These are phyloP conservation scores for Apiosordaria backusii DNA, from an alignment of 495 filamentous ascomycete species.

Conservation along the genomic window DNA sequence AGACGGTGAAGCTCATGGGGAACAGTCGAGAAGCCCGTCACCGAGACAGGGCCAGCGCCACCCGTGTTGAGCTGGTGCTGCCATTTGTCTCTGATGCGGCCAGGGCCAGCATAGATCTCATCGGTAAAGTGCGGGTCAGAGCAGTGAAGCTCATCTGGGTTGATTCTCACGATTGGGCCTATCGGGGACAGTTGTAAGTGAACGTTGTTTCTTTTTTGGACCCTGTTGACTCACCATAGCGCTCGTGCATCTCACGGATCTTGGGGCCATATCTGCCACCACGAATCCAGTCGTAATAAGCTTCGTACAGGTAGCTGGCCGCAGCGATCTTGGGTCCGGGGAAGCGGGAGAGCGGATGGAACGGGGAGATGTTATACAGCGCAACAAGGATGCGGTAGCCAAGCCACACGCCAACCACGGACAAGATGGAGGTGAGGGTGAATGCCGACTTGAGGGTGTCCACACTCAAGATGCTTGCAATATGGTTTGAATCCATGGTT, in stretches of 20 bases:
- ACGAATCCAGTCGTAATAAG: slow-evolving; percentile 48
- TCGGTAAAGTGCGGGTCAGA: slow-evolving; percentile 29
- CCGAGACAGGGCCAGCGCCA: slow-evolving; percentile 19
- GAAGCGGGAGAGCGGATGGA: slow-evolving; percentile 34
- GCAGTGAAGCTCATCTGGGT: slow-evolving; percentile 36
- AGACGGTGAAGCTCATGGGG: slow-evolving; percentile 44
- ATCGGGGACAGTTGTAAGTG: background rate
- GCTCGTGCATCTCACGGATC: slow-evolving; percentile 49
- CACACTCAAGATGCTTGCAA: background rate
- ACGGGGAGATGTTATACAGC: slow-evolving; percentile 32
- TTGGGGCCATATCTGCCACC: slow-evolving; percentile 44
- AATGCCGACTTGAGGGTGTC: background rate
- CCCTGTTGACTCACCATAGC: slow-evolving; percentile 26
- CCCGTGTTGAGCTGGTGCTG: slow-evolving; percentile 24
- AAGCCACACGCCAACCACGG: slow-evolving; percentile 25
- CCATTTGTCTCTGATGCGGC: slow-evolving; percentile 32
- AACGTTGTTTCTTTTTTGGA: background rate
- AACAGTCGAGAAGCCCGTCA: slow-evolving; percentile 46
- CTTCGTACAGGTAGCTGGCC: slow-evolving; percentile 45
- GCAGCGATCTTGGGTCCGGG: slow-evolving; percentile 51
- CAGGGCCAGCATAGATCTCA: slow-evolving; percentile 32
- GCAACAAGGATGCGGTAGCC: slow-evolving; percentile 20
- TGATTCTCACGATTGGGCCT: slow-evolving; percentile 41
- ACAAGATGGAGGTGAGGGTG: slow-evolving; percentile 8
- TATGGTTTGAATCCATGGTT: slow-evolving; percentile 1